These are phyloP conservation scores for Selaginella tamariscina DNA, from an alignment of 75 land plant species.

Conservation along the genomic window DNA sequence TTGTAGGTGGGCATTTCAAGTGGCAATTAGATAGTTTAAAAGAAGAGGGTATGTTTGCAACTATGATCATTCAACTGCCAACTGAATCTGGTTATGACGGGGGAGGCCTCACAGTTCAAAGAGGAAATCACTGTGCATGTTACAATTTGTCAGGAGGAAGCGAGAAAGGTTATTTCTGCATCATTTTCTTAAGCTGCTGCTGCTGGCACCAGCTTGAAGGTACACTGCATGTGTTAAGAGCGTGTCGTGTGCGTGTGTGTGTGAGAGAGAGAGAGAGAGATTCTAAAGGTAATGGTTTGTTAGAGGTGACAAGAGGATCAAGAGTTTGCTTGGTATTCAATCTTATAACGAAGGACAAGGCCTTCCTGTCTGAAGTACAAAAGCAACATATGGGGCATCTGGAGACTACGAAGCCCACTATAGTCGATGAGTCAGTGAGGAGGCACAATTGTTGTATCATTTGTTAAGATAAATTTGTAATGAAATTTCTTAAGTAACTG, in stretches of 20 bases:
- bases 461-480: too few relatives aligned
- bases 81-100: conserved; percentile 14
- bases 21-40: conserved; percentile 8
- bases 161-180: background rate
- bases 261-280: too few relatives aligned
- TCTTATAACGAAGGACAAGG: background rate
- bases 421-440: too few relatives aligned
- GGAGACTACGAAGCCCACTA: too few relatives aligned
- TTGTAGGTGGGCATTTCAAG: conserved; percentile 13
- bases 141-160: background rate
- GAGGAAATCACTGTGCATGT: background rate
- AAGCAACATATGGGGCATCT: too few relatives aligned
- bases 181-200: conserved; percentile 1
- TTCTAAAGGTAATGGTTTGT: too few relatives aligned
- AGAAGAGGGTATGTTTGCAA: conserved; percentile 16
- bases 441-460: too few relatives aligned
- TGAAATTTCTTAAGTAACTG: too few relatives aligned
- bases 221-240: too few relatives aligned
- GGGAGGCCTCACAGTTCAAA: background rate
- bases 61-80: conserved; percentile 15
- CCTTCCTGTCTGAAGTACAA: too few relatives aligned
- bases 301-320: background rate
- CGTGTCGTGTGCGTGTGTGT: too few relatives aligned
- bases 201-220: conserved; percentile 5
- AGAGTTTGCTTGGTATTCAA: conserved; percentile 9